Percentiles rank a stretch among this genome's conserved stretches.
Conservation (phyloP, 1,284 basidiomycete genomes). For the Phlebopus sp. region DNA sequence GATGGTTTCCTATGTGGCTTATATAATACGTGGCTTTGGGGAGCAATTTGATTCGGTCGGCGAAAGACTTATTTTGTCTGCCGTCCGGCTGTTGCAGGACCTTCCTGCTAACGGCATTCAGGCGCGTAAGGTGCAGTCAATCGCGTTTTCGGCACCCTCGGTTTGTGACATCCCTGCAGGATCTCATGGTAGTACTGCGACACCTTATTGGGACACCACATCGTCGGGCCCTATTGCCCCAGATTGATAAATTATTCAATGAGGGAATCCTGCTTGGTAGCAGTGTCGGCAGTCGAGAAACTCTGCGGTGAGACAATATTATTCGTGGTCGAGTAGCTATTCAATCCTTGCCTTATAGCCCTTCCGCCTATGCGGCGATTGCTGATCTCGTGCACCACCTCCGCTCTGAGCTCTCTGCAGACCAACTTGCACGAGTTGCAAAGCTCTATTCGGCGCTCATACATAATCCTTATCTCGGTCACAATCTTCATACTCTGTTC, state of each 20-base stretch:
- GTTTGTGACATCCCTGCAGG: constrained; percentile 45
- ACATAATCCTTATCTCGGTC: constrained; percentile 85
- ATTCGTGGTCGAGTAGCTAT: background rate
- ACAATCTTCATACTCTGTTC: constrained; percentile 86
- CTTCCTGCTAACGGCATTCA: constrained; percentile 87
- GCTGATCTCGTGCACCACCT: constrained; percentile 95
- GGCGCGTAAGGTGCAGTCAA: constrained; percentile 64
- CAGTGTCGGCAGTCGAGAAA: constrained; percentile 80
- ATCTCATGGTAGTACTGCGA: constrained; percentile 90
- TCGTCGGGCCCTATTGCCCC: constrained; percentile 77
- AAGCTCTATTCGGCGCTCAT: constrained; percentile 87
- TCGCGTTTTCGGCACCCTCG: background rate
- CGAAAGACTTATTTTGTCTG: constrained; percentile 79
- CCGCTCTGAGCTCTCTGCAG: constrained; percentile 76
- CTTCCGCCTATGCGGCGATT: constrained; percentile 84
- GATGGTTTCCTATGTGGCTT: constrained; percentile 93
- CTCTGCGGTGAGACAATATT: constrained; percentile 55
- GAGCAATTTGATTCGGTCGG: constrained; percentile 79
- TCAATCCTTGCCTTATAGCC: constrained; percentile 42
- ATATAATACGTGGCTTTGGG: constrained; percentile 73
- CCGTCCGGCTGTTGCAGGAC: constrained; percentile 89
- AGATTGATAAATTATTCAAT: constrained; percentile 89
- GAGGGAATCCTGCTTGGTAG: constrained; percentile 91
- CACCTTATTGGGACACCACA: constrained; percentile 87
- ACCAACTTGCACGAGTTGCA: constrained; percentile 81